These are phyloP conservation scores for Discostella stelligeroides DNA, from an alignment of 108 stramenopile species.

Conservation along the genomic window DNA sequence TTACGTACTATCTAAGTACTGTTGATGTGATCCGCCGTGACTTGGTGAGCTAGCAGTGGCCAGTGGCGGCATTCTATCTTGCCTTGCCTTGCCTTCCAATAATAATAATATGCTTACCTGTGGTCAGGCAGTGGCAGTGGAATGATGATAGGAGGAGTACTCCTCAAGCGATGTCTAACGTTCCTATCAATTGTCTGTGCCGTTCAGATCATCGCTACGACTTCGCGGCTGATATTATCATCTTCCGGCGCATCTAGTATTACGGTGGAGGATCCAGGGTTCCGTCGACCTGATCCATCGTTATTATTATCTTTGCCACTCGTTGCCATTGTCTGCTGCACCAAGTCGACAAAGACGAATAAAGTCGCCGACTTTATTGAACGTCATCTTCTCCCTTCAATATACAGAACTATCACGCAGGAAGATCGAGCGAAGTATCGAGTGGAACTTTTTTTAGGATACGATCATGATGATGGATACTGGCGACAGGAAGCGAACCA, in stretches of 20 bases:
- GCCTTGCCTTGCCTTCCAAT: too few relatives aligned
- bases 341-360: conserved; percentile 10
- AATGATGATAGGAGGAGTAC: too few relatives aligned
- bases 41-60: too few relatives aligned
- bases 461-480: conserved; percentile 44
- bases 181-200: too few relatives aligned
- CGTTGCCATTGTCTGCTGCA: conserved; percentile 35
- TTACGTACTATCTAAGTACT: too few relatives aligned
- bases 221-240: too few relatives aligned
- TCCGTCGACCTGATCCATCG: neutral
- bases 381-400: conserved; percentile 30
- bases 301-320: conserved; percentile 6
- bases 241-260: too few relatives aligned
- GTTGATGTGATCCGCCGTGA: too few relatives aligned
- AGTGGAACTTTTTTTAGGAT: conserved; percentile 40
- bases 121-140: too few relatives aligned
- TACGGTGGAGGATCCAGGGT: neutral
- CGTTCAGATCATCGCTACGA: conserved; percentile 1
- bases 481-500: conserved; percentile 33
- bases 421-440: conserved; percentile 17
- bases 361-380: conserved; percentile 4
- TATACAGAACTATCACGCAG: conserved; percentile 31
- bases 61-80: too few relatives aligned
- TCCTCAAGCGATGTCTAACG: too few relatives aligned
- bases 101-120: too few relatives aligned